Evolutionary conservation across 352 stramenopile species (phyloP), one percentile per base, ranked within the genome.

Genomic region (Elongisporangium anandrum): DNA sequence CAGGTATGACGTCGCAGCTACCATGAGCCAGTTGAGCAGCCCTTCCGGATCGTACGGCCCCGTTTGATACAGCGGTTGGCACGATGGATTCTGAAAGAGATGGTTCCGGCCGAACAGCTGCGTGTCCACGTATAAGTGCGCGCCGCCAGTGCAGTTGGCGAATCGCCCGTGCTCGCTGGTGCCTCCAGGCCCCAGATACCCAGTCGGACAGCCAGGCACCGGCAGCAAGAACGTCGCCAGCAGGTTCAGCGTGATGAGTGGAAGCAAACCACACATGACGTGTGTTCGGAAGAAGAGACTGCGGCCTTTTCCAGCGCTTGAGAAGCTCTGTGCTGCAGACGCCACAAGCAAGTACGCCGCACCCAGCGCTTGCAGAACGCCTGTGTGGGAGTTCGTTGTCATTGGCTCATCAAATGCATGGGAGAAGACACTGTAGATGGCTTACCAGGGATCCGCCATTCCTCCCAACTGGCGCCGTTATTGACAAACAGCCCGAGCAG

Each of bases 1-100:
- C 22, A 89, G 19, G 55, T 90, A 94, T 10, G 73, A 60, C 4
- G 87, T 81, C 5, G 71, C 52, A 5, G 69, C 70, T 23, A 88
- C 79, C 70, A 84, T 88, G 29, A 94, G 54, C 73, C 77, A 90
- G 54, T 93, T 92, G 19, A 96, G 60, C 8, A 90, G 54, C 1
- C 85, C 87, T 56, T 96, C 87, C 0, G 85, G 87, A 41, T 96
- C 87, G 48, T 79, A 94, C 15, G 81, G 61, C 0, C 79, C 73
- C 1, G 78, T 90, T 59, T 68, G 53, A 54, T 87, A 96, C 29
- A 60, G 60, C 16, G 64, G 19, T 19, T 81, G 69, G 55, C 79
- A 92, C 0, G 87, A 92, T 22, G 84, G 77, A 0, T 65, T 75
- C 66, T 83, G 70, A 52, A 81, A 90, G 52, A 96, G 69, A 47